Percentiles rank a stretch among this genome's conserved stretches.
These are phyloP conservation scores for Curvularia lunata DNA, from an alignment of 2,329 filamentous ascomycete species.

Conservation along the genomic window DNA sequence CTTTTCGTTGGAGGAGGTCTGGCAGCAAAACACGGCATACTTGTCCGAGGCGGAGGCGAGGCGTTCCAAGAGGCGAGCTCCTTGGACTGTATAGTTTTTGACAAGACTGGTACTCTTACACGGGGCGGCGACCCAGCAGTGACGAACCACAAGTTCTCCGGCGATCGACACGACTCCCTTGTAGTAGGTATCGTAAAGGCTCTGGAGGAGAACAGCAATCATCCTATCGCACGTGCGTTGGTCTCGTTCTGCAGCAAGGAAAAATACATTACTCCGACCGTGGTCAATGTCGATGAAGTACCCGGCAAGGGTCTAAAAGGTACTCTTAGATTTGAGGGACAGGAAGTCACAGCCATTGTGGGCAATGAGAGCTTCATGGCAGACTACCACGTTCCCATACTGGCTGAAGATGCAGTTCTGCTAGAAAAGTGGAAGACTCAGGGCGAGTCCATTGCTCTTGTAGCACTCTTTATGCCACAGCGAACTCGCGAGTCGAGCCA, in stretches of 20 bases:
- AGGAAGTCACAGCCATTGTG: conserved; percentile 59
- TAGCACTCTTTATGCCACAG: conserved; percentile 34
- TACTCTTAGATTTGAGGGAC: conserved; percentile 50
- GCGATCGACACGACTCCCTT: conserved; percentile 40
- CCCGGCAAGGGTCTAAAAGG: conserved; percentile 75
- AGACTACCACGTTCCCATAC: conserved; percentile 45
- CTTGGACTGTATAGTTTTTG: conserved; percentile 80
- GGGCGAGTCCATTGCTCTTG: conserved; percentile 52
- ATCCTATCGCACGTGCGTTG: conserved; percentile 76
- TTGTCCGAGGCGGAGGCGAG: conserved; percentile 83
- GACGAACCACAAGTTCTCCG: conserved; percentile 58
- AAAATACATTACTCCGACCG: conserved; percentile 21
- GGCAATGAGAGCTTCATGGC: conserved; percentile 76
- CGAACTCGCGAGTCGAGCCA: neutral
- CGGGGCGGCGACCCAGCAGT: conserved; percentile 73
- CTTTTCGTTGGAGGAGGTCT: conserved; percentile 82
- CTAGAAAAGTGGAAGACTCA: conserved; percentile 51
- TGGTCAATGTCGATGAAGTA: conserved; percentile 64
- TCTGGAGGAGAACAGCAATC: conserved; percentile 74
- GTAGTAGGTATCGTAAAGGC: conserved; percentile 64
- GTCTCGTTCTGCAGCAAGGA: conserved; percentile 64
- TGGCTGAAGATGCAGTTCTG: conserved; percentile 20
- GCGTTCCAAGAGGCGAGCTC: conserved; percentile 84
- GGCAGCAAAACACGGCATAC: conserved; percentile 78
- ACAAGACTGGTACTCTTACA: conserved; percentile 87